phyloP scores from a whole-genome alignment of 2,329 filamentous ascomycete species.

The Cordyceps sp. region DNA sequence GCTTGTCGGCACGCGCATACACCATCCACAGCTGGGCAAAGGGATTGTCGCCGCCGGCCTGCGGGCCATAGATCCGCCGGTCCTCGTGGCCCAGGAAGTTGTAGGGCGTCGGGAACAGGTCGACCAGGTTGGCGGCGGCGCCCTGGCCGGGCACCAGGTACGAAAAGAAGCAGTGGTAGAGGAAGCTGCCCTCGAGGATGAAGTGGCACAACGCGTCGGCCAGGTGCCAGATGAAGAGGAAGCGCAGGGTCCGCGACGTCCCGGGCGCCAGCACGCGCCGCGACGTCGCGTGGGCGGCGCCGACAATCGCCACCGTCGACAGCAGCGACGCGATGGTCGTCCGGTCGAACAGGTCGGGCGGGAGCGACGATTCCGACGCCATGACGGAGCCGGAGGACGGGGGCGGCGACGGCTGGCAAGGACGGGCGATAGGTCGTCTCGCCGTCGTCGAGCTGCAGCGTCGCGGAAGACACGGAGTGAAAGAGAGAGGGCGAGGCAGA shows the following conservation, averaged over 20 bases:
- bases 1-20: constrained; percentile 44
- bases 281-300: constrained; percentile 31
- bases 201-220: constrained; percentile 89
- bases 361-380: constrained; percentile 16
- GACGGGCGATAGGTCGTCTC: neutral
- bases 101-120: constrained; percentile 28
- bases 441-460: no score
- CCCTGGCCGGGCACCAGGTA: constrained; percentile 17
- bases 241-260: constrained; percentile 41
- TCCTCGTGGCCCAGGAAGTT: constrained; percentile 34
- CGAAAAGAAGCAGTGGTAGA: constrained; percentile 85
- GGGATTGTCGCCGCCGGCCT: constrained; percentile 35
- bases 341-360: constrained; percentile 40
- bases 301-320: constrained; percentile 33
- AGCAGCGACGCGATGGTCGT: constrained; percentile 43
- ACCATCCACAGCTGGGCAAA: constrained; percentile 52
- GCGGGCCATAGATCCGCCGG: constrained; percentile 34
- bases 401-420: no score
- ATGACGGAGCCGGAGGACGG: constrained; percentile 2
- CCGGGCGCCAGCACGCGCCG: constrained; percentile 27
- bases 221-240: constrained; percentile 87
- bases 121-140: constrained; percentile 9
- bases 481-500: neutral
- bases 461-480: no score
- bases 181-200: constrained; percentile 76